A percentile compares a stretch with the other conserved stretches of the same genome.
Evolutionary conservation across 306 rosid species (phyloP).

Genomic region (Styphnolobium japonicum): DNA sequence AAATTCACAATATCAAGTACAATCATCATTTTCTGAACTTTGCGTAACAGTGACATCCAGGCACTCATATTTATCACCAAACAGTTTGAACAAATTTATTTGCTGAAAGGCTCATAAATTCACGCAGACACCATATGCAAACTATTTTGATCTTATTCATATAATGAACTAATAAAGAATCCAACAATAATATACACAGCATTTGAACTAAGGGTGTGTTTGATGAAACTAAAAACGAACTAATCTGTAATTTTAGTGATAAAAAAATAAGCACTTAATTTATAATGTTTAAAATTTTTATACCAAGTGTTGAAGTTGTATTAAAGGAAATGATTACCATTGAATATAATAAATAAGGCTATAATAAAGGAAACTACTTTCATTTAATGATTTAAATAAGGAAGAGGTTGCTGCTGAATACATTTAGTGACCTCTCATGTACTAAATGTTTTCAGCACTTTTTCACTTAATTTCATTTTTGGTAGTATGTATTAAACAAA

Average conservation of each 20-base stretch:
- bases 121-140: background rate
- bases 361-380: too few species aligned
- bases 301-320: too few species aligned
- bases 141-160: background rate
- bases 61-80: background rate
- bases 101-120: background rate
- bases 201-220: background rate
- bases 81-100: background rate
- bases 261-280: too few species aligned
- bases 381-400: too few species aligned
- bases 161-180: background rate
- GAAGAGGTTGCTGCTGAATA: too few species aligned
- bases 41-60: background rate
- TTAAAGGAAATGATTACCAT: too few species aligned
- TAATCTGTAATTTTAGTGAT: too few species aligned
- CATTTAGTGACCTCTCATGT: background rate
- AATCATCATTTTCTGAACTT: background rate
- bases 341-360: too few species aligned
- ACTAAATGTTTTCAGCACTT: background rate
- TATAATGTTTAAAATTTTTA: too few species aligned
- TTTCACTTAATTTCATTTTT: too few species aligned
- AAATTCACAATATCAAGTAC: slow-evolving; percentile 37
- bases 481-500: too few species aligned
- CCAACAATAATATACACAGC: background rate
- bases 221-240: too few species aligned